phyloP scores from a whole-genome alignment of 2,329 filamentous ascomycete genomes.

The Phyllosticta paracitricarpa region DNA sequence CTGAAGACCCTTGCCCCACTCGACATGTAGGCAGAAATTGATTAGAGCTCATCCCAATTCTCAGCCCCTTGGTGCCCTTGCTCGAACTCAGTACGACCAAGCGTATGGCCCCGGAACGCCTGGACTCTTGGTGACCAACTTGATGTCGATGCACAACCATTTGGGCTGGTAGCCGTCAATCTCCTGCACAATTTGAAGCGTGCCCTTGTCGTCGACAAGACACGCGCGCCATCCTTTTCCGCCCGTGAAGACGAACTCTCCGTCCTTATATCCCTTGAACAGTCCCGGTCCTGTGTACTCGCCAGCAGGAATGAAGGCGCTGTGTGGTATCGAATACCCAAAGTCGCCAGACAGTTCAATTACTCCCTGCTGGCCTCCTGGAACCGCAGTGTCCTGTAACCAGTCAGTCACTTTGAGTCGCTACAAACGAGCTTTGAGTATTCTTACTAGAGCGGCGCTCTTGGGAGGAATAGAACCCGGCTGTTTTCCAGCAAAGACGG shows the following conservation, averaged over 20 bases:
- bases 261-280: not conserved
- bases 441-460: not conserved
- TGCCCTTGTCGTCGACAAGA: not conserved
- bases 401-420: not conserved
- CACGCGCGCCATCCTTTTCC: slow-evolving; percentile 7
- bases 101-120: not conserved
- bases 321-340: slow-evolving; percentile 5
- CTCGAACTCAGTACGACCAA: slow-evolving; percentile 2
- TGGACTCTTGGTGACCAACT: not conserved
- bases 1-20: not conserved
- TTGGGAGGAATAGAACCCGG: not conserved
- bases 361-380: slow-evolving; percentile 6
- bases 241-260: not conserved
- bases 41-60: not conserved
- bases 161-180: not conserved
- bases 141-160: slow-evolving; percentile 1
- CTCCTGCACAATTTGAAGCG: not conserved
- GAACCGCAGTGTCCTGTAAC: not conserved
- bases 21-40: not conserved
- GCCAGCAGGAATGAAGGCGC: not conserved
- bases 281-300: not conserved
- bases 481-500: not conserved
- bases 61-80: not conserved
- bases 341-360: not conserved
- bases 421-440: not conserved